Evolutionary conservation across 768 basidiomycete species (phyloP).

Genomic region (Xerocomus spinulosus): DNA sequence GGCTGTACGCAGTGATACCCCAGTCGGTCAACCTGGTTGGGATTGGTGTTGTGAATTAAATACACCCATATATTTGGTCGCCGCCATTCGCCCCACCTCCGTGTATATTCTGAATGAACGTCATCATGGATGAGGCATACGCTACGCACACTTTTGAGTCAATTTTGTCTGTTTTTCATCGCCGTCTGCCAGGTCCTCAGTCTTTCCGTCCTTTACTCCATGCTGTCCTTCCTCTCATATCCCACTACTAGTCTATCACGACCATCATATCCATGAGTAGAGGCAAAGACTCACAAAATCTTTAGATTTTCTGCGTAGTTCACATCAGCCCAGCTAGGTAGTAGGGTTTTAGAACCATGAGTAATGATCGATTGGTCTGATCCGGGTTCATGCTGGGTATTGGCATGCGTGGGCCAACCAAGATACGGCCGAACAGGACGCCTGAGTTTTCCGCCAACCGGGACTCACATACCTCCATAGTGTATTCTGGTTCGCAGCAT

Average conservation of each 20-base stretch:
- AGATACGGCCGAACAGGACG: no score
- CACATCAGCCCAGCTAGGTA: neutral
- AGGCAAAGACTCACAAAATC: neutral
- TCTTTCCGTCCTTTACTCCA: neutral
- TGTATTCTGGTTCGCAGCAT: no score
- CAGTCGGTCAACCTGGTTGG: neutral
- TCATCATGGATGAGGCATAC: neutral
- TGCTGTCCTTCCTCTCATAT: neutral
- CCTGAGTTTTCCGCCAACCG: no score
- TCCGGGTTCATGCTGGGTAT: neutral
- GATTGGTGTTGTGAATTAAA: neutral
- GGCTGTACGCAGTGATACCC: slow-evolving; percentile 25
- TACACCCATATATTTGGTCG: neutral
- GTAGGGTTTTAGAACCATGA: neutral
- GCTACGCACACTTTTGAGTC: neutral
- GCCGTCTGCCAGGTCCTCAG: neutral
- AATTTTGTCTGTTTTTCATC: neutral
- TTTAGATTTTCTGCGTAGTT: neutral
- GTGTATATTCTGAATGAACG: neutral
- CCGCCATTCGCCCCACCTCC: neutral
- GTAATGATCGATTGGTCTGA: neutral
- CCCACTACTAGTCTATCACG: neutral
- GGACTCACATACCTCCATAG: no score
- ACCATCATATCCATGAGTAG: neutral
- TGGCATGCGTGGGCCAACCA: no score